These are phyloP conservation scores for Cladophialophora immunda DNA, from an alignment of 2,329 filamentous ascomycete genomes.

Conservation along the genomic window DNA sequence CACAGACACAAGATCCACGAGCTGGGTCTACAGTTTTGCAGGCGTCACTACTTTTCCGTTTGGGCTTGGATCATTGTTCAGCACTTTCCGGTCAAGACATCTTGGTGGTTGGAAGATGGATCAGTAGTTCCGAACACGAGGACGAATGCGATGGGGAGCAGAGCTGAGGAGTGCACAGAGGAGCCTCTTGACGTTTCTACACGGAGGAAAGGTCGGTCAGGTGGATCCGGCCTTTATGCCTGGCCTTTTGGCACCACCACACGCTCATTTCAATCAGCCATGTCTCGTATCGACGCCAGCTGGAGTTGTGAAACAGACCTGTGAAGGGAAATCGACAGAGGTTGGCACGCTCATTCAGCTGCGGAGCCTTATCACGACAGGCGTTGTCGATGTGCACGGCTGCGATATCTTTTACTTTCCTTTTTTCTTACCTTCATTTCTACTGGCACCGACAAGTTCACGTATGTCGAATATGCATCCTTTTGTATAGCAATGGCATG, in stretches of 20 bases:
- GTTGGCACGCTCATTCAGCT: slow-evolving; percentile 1
- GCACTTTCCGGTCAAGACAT: slow-evolving; percentile 16
- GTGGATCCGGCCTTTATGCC: background rate
- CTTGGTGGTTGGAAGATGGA: slow-evolving; percentile 14
- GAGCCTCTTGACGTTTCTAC: background rate
- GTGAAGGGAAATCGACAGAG: background rate
- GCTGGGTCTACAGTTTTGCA: slow-evolving; percentile 10
- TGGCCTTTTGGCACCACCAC: background rate
- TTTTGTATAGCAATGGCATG: slow-evolving; percentile 13
- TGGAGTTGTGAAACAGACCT: background rate
- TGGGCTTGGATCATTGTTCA: slow-evolving; percentile 22
- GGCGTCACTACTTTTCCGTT: slow-evolving; percentile 26
- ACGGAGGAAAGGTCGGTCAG: background rate
- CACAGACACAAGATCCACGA: background rate
- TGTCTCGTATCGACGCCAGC: background rate
- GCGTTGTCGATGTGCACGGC: background rate
- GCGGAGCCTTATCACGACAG: background rate
- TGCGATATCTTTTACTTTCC: background rate
- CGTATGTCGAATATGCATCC: slow-evolving; percentile 21
- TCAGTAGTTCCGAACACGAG: background rate
- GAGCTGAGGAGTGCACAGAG: background rate
- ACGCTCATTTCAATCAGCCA: background rate
- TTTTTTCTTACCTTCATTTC: background rate
- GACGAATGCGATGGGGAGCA: background rate
- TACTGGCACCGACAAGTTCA: background rate